Base-by-base conservation (phyloP, 2,329 filamentous ascomycete species). In the Claviceps quebecensis region DNA sequence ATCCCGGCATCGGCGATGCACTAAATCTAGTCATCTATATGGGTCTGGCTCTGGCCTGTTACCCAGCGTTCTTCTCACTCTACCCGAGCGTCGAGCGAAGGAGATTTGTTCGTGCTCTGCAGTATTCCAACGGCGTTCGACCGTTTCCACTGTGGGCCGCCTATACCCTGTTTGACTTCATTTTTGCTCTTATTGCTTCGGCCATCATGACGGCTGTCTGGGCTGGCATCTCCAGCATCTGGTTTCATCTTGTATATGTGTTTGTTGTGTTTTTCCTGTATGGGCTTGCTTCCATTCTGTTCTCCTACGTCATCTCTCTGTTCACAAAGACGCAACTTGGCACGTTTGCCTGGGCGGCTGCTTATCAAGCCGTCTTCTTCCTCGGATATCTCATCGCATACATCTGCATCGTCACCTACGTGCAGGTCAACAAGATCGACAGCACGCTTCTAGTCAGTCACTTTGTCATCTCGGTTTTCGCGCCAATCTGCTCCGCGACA, bases 41-140 rank as follows among this genome's bases (percentile, higher is more conserved):
- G 63, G 81, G 84, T 14, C 74, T 96, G 8, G 86, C 84, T 1
- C 81, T 94, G 67, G 75, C 79, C 6, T 81, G 83, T 1, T 93
- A 85, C 59, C 88, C 90, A 1, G 87, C 84, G 14, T 90, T 96
- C 71, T 94, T 95, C 59, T 80, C 86, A 0, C 71, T 96, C 4
- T 96, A 96, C 61, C 87, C 88, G 0, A 95, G 87, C n/a, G 72
- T 86, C 29, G 90, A 96, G 65, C 77, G 88, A 26, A 72, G 88
- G 11, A 73, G 81, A 48, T 85, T 88, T 56, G 87, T 96, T 23
- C 80, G 90, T 49, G 85, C 86, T 16, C 72, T 96, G 34, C 84
- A 96, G 65, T 96, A 95, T 67, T 94, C 87, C 50, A 96, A 95
- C 61, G 90, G 90, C 46, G 88, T 95, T 29, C 76, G 86, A 13